phyloP scores from a whole-genome alignment of 371 early-diverging fungal species.

The Nematocida homosporus region DNA sequence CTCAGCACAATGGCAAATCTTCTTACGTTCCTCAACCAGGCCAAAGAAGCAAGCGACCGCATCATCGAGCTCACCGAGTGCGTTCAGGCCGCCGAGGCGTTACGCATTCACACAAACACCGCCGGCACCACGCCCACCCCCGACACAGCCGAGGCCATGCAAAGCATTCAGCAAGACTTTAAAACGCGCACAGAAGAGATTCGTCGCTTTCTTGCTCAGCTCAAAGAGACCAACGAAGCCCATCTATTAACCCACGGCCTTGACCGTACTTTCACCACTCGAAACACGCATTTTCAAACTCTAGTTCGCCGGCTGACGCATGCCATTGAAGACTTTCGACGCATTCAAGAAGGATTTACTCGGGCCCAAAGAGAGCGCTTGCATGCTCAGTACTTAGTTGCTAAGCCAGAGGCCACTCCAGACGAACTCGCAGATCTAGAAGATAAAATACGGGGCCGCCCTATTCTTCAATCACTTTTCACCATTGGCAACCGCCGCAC shows the following conservation, averaged over 20 bases:
- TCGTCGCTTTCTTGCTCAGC: constrained; percentile 5
- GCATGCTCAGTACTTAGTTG: constrained; percentile 64
- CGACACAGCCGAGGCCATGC: constrained; percentile 30
- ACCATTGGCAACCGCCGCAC: constrained; percentile 35
- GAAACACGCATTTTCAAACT: constrained; percentile 35
- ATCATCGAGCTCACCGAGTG: constrained; percentile 40
- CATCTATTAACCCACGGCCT: constrained; percentile 24
- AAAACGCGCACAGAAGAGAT: constrained; percentile 9
- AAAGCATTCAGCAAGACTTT: constrained; percentile 37
- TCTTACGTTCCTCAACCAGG: constrained; percentile 50
- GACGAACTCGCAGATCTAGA: constrained; percentile 55
- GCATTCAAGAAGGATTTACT: constrained; percentile 44
- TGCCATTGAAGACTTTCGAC: constrained; percentile 45
- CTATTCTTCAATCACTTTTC: constrained; percentile 35
- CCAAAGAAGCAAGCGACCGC: constrained; percentile 47
- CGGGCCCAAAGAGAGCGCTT: constrained; percentile 60
- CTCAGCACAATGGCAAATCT: constrained; percentile 13
- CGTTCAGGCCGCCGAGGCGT: constrained; percentile 28
- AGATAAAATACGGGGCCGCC: constrained; percentile 16
- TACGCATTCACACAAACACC: constrained; percentile 3
- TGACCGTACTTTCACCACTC: constrained; percentile 37
- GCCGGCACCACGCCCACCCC: neutral
- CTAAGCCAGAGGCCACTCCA: constrained; percentile 66
- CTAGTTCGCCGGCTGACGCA: constrained; percentile 27
- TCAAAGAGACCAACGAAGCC: constrained; percentile 34